Base-by-base conservation (phyloP, 2,329 filamentous ascomycete genomes). In the Bipolaris bicolor region DNA sequence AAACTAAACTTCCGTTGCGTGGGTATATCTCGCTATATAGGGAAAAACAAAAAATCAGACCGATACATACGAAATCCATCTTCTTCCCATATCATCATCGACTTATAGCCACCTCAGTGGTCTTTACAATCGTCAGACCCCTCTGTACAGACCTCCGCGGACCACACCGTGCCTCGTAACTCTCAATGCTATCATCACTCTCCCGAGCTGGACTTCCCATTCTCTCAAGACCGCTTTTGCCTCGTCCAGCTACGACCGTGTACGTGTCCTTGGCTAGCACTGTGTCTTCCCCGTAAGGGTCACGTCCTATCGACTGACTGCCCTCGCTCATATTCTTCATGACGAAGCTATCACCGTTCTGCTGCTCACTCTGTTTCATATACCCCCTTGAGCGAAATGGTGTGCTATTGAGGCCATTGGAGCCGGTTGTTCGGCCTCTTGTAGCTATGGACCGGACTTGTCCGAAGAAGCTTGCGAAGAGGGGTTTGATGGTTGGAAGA, bases 401-500 rank as follows among this genome's bases (percentile, higher is more conserved):
- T 9, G 55, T 49, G 20, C 45, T 51, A 40, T 63, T 57, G 45
- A 49, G 48, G 24, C 55, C 47, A 11, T 33, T 56, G 3, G 54
- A 63, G n/a, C 60, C 56, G 15, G 52, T 53, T 7, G 34, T 52
- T 24, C 58, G 61, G 20, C 62, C 61, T 39, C 57, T 61, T 7
- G 61, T 64, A 7, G 69, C 53, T 69, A 64, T 60, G 34, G 54
- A 53, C n/a, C 65, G 61, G 13, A 70, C 44, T 9, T 51, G 47
- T 48, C 61, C 63, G 57, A 70, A 69, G 55, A 66, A 65, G 55
- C 52, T 61, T 15, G 68, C 61, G 39, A 72, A 63, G 37, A 73
- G 60, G 7, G 70, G 64, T 49, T 69, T 72, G 26, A 72, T 63
- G 2, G 70, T 69, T 9, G 70, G 70, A 1, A 73, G 64, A 36